phyloP scores from a whole-genome alignment of 208 protist genomes.

The Trypanosomatidae sp. region DNA sequence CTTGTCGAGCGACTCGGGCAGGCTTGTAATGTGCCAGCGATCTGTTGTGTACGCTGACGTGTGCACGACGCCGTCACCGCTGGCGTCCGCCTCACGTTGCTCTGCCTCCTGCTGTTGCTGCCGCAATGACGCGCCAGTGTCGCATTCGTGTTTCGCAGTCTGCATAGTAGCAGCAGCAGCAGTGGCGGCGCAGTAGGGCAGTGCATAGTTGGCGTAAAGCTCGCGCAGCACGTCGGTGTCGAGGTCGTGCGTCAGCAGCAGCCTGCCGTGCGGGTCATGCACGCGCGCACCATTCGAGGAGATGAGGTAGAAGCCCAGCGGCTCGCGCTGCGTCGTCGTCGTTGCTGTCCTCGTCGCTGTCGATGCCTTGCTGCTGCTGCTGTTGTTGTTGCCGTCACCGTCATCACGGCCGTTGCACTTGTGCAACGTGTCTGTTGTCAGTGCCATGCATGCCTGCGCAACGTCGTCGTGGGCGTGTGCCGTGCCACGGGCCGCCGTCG shows the following conservation, averaged over 20 bases:
- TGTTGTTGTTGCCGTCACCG: too few relatives aligned
- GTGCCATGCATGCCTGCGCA: too few relatives aligned
- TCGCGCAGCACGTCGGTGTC: slow-evolving; percentile 19
- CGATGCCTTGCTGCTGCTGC: not conserved
- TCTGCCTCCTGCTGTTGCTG: slow-evolving; percentile 1
- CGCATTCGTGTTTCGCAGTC: not conserved
- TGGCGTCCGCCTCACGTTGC: not conserved
- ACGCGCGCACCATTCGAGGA: slow-evolving; percentile 56
- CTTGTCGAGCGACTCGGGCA: slow-evolving; percentile 12
- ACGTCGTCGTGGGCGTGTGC: not conserved
- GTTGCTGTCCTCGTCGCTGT: too few relatives aligned
- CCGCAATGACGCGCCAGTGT: not conserved
- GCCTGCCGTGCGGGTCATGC: slow-evolving; percentile 19
- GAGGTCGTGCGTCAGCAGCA: slow-evolving; percentile 28
- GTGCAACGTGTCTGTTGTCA: too few relatives aligned
- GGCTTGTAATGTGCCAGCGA: slow-evolving; percentile 25
- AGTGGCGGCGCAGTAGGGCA: slow-evolving; percentile 16
- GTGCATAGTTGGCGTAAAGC: slow-evolving; percentile 25
- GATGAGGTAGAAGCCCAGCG: slow-evolving; percentile 33
- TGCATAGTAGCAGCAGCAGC: slow-evolving; percentile 4
- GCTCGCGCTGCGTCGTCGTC: not conserved
- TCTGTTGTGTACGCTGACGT: slow-evolving; percentile 33
- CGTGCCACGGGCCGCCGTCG: not conserved
- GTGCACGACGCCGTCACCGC: slow-evolving; percentile 1
- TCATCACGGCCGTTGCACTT: too few relatives aligned